Conservation (phyloP, 75 land plant genomes). For the Isoetes taiwanensis region DNA sequence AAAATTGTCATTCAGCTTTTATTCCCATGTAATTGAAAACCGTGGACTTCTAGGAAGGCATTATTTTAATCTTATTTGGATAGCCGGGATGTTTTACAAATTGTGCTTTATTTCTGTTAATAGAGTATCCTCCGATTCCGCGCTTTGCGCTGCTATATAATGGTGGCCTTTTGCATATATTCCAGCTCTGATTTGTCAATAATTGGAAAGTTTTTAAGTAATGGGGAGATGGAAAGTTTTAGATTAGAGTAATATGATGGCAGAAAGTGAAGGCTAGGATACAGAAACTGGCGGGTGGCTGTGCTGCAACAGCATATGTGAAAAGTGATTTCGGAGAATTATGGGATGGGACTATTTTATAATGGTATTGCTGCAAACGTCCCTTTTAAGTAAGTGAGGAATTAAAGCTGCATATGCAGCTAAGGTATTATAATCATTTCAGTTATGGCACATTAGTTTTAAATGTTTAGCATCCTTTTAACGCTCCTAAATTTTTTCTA, state of each 20-base stretch:
- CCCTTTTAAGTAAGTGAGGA: constrained; percentile 67
- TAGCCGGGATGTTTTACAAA: no score
- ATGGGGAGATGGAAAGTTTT: constrained; percentile 6
- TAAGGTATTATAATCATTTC: neutral
- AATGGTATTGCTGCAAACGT: constrained; percentile 87
- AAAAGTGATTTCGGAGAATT: constrained; percentile 43
- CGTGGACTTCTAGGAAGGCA: no score
- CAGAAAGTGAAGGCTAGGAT: constrained; percentile 7
- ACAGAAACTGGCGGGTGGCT: neutral
- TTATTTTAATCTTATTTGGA: no score
- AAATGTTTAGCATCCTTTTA: neutral
- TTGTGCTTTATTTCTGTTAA: constrained; percentile 14
- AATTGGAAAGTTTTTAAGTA: constrained; percentile 39
- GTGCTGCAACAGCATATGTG: neutral
- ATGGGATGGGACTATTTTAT: constrained; percentile 66
- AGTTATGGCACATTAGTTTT: neutral
- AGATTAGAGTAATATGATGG: neutral
- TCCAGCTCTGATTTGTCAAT: constrained; percentile 86
- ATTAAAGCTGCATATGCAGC: no score
- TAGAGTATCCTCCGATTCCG: constrained; percentile 56
- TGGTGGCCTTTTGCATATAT: constrained; percentile 58
- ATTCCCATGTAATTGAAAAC: no score
- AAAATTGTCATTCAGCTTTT: no score
- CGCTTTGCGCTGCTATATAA: constrained; percentile 52
- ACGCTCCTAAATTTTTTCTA: constrained; percentile 12